Conservation (phyloP, 148 eudicot species). For the Vaccinium darrowii region DNA sequence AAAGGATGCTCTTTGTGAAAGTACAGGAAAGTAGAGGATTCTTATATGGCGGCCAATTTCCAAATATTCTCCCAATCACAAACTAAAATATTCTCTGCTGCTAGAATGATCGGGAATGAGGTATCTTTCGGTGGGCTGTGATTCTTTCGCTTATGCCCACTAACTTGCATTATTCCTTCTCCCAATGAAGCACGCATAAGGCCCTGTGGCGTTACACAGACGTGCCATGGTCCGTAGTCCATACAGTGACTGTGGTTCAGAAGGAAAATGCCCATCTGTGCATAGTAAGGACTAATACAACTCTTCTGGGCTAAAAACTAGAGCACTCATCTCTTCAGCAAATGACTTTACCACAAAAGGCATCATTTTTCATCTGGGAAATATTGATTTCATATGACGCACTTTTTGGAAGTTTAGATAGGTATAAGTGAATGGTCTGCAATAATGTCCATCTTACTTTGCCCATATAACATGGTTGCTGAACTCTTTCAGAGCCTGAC, state of each 20-base stretch:
- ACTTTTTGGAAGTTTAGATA: background rate
- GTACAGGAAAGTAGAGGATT: background rate
- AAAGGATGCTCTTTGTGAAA: background rate
- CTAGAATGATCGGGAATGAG: background rate
- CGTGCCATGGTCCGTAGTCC: background rate
- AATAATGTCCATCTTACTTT: background rate
- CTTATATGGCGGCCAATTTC: background rate
- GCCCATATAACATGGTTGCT: background rate
- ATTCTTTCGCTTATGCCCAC: background rate
- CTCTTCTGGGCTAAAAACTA: background rate
- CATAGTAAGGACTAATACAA: background rate
- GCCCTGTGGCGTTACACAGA: background rate
- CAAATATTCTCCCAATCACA: slow-evolving; percentile 3
- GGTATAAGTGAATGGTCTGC: background rate
- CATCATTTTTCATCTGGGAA: background rate
- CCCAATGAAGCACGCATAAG: background rate
- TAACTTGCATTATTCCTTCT: background rate
- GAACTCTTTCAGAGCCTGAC: background rate
- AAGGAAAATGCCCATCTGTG: background rate
- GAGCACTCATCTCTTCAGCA: background rate
- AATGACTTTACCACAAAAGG: slow-evolving; percentile 4
- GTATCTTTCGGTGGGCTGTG: background rate
- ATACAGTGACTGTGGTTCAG: background rate
- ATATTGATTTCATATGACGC: background rate
- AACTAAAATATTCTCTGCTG: background rate